phyloP scores from a whole-genome alignment of 2,329 filamentous ascomycete genomes.

The Colletotrichum chlorophyti region DNA sequence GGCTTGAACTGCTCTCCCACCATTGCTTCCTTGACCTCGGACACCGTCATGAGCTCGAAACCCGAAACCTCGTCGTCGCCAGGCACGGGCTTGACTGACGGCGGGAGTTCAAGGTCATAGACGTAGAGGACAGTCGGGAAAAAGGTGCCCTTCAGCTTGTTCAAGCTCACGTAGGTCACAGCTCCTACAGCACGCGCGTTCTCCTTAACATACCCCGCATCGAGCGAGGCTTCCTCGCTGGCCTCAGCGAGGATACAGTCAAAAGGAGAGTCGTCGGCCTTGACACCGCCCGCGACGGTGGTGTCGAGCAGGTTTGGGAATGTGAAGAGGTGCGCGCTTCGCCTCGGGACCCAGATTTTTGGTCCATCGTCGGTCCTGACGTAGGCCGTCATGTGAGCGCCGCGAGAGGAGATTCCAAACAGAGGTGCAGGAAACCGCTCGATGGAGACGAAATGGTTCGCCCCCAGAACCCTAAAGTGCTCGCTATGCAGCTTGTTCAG shows the following conservation, averaged over 20 bases:
- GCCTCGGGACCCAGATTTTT: constrained; percentile 75
- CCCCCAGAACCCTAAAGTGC: constrained; percentile 47
- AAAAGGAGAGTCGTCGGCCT: constrained; percentile 68
- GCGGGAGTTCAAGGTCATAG: constrained; percentile 75
- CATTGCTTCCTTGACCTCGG: constrained; percentile 66
- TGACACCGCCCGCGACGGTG: constrained; percentile 79
- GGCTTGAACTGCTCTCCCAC: constrained; percentile 79
- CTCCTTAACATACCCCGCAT: constrained; percentile 34
- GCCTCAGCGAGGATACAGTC: constrained; percentile 76
- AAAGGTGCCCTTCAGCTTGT: constrained; percentile 27
- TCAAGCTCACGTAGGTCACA: constrained; percentile 37
- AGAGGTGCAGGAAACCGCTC: constrained; percentile 69
- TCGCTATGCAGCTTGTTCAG: constrained; percentile 49
- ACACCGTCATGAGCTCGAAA: constrained; percentile 72
- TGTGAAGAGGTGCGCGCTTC: constrained; percentile 71
- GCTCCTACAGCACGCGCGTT: constrained; percentile 37
- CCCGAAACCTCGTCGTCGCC: constrained; percentile 80
- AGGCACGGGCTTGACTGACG: constrained; percentile 66
- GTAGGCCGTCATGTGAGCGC: constrained; percentile 72
- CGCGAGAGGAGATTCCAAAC: constrained; percentile 72
- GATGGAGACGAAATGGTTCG: constrained; percentile 48
- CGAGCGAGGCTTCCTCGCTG: constrained; percentile 70
- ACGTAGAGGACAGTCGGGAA: constrained; percentile 62
- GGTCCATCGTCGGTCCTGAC: constrained; percentile 50
- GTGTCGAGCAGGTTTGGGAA: constrained; percentile 81